A percentile compares a stretch with the other conserved stretches of the same genome.
phyloP scores from a whole-genome alignment of 768 basidiomycete species.

The Cystobasidium ongulense region DNA sequence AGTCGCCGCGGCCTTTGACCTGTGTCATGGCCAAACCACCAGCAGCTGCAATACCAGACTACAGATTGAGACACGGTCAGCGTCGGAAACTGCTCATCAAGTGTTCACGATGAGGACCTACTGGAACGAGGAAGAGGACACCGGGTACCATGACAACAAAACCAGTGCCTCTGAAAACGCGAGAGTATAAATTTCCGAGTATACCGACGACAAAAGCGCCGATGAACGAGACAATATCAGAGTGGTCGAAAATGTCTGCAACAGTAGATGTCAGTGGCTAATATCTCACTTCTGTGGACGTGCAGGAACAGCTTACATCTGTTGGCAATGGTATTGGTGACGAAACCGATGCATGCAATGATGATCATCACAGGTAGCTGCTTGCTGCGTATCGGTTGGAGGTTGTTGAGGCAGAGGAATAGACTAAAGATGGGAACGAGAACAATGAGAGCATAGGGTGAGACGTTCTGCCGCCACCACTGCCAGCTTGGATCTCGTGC shows the following conservation, averaged over 20 bases:
- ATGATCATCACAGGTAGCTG: slow-evolving; percentile 46
- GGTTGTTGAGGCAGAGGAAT: slow-evolving; percentile 43
- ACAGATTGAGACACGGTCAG: too few relatives aligned
- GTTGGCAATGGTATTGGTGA: slow-evolving; percentile 42
- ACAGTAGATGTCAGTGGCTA: background rate
- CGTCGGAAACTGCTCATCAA: too few relatives aligned
- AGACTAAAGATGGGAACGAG: slow-evolving; percentile 47
- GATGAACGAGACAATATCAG: slow-evolving; percentile 40
- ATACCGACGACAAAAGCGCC: slow-evolving; percentile 40
- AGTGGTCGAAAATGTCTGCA: slow-evolving; percentile 38
- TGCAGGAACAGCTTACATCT: slow-evolving; percentile 5
- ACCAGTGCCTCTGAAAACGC: slow-evolving; percentile 56
- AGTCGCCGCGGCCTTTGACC: slow-evolving; percentile 26
- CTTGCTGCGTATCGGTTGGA: slow-evolving; percentile 43
- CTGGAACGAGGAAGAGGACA: slow-evolving; percentile 76
- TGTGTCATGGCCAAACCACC: slow-evolving; percentile 36
- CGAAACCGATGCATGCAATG: slow-evolving; percentile 47
- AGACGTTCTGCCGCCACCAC: slow-evolving; percentile 38
- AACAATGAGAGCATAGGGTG: slow-evolving; percentile 43
- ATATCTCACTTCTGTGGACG: background rate
- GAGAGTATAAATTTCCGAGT: slow-evolving; percentile 41
- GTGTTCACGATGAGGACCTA: background rate
- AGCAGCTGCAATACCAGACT: slow-evolving; percentile 44
- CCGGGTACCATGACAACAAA: slow-evolving; percentile 88
- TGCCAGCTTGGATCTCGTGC: slow-evolving; percentile 31